Percentiles rank a stretch among this genome's conserved stretches.
These are phyloP conservation scores for Suhomyces anneliseae DNA, from an alignment of 1,139 yeast genomes.

Conservation along the genomic window DNA sequence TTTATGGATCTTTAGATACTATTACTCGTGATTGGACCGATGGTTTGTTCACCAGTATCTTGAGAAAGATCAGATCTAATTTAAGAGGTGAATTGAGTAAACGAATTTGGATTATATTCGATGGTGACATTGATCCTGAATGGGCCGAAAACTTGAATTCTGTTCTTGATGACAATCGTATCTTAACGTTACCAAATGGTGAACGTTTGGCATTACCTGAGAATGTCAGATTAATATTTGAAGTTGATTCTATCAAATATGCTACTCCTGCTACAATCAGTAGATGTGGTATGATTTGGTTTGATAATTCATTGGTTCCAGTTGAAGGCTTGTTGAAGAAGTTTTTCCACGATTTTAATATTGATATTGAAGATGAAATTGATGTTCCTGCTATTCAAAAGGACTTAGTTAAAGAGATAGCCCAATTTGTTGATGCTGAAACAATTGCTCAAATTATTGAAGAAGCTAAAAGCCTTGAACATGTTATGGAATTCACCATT, in stretches of 20 bases:
- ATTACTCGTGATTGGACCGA: constrained; percentile 92
- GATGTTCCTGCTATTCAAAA: constrained; percentile 11
- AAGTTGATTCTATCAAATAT: constrained; percentile 61
- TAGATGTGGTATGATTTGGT: constrained; percentile 89
- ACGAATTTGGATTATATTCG: constrained; percentile 79
- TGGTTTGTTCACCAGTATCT: constrained; percentile 72
- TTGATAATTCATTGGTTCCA: constrained; percentile 38
- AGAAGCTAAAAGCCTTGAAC: constrained; percentile 30
- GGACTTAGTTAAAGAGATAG: constrained; percentile 10
- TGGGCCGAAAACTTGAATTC: constrained; percentile 94
- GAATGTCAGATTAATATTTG: constrained; percentile 70
- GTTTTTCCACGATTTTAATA: constrained; percentile 23
- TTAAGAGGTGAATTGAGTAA: constrained; percentile 58
- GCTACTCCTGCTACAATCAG: constrained; percentile 93
- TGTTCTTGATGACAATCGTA: constrained; percentile 83
- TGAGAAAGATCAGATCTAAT: constrained; percentile 61
- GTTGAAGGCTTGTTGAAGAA: constrained; percentile 22
- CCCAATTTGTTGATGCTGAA: constrained; percentile 6
- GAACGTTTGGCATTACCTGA: constrained; percentile 72
- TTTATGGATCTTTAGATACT: constrained; percentile 72
- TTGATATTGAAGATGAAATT: constrained; percentile 11
- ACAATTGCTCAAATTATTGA: constrained; percentile 8
- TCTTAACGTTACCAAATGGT: constrained; percentile 85
- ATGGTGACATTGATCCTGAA: constrained; percentile 91
- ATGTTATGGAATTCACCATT: constrained; percentile 54